Base-by-base conservation (phyloP, 2,329 filamentous ascomycete genomes). In the Tympanopsis confertula region DNA sequence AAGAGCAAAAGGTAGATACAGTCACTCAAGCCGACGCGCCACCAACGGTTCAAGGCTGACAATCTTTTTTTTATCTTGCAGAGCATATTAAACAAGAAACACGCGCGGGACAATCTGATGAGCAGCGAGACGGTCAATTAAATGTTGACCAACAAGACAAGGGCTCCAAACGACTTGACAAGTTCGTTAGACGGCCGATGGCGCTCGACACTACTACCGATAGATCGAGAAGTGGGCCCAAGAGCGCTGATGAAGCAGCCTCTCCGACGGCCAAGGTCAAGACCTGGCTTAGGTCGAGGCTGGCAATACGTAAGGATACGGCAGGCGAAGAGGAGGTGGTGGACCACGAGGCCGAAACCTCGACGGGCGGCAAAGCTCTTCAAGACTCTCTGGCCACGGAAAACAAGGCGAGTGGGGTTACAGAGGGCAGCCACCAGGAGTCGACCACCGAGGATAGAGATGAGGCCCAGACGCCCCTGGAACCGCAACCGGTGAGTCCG, bases 1-100 rank as follows among this genome's bases (percentile, higher is more conserved):
- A 49, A 70, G 69, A 44, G 48, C 73, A 13, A 81, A 70, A 53
- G 71, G 82, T 83, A 55, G 55, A 74, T 59, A 14, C 5, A 19
- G 15, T 19, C 1, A 26, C 7, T 7, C 22, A 26, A 26, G 22
- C 22, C n/a, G n/a, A n/a, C n/a, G n/a, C n/a, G n/a, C n/a, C n/a
- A n/a, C n/a, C n/a, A n/a, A n/a, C n/a, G n/a, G n/a, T n/a, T n/a
- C n/a, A n/a, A n/a, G n/a, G n/a, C n/a, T n/a, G n/a, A n/a, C n/a
- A n/a, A n/a, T n/a, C n/a, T n/a, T n/a, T n/a, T n/a, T n/a, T n/a
- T n/a, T n/a, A 4, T 19, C 12, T 18, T 33, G 24, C 41, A 70
- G 65, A 63, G 5, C 58, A 76, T 49, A 60, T 66, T 13, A 66
- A 66, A 43, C 61, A 62, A 39, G 65, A 70, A 47, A n/a, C n/a